Conservation (phyloP, 2,329 filamentous ascomycete species). For the Blastomyces gilchristii region DNA sequence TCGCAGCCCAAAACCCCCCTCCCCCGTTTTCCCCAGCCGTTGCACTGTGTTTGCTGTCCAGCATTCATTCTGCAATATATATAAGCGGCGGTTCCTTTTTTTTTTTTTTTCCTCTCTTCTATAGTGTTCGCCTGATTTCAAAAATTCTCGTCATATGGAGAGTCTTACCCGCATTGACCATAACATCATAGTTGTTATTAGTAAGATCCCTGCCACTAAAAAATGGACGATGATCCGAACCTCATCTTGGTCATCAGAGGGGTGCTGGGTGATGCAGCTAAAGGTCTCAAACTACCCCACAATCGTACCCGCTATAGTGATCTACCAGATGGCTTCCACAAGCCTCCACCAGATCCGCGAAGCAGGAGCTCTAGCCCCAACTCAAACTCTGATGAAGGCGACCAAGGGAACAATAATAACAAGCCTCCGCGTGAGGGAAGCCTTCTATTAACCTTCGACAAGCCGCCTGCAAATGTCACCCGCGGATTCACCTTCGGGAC, state of each 20-base stretch:
- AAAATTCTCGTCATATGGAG: not conserved
- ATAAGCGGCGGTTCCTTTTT: not conserved
- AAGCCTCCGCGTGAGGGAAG: too few relatives aligned
- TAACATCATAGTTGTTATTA: not conserved
- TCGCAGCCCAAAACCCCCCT: not conserved
- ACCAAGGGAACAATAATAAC: not conserved
- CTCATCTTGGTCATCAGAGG: conserved; percentile 5
- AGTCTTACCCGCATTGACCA: not conserved
- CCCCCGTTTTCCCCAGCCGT: not conserved
- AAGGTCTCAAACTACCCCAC: not conserved
- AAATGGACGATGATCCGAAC: conserved; percentile 6
- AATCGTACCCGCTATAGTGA: conserved; percentile 5
- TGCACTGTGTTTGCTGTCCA: not conserved
- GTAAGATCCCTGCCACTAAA: not conserved
- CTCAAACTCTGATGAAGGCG: not conserved
- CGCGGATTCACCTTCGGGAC: conserved; percentile 10
- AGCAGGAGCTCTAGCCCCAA: not conserved
- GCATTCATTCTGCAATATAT: not conserved
- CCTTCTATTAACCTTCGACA: conserved; percentile 7
- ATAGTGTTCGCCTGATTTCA: not conserved
- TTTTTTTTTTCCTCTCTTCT: not conserved
- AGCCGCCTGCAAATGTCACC: conserved; percentile 6
- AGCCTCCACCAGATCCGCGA: not conserved
- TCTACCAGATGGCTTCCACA: not conserved
- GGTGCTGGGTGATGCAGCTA: too few relatives aligned